Evolutionary conservation across 208 protist genomes (phyloP).

Genomic region (Trypanosoma cruzi): DNA sequence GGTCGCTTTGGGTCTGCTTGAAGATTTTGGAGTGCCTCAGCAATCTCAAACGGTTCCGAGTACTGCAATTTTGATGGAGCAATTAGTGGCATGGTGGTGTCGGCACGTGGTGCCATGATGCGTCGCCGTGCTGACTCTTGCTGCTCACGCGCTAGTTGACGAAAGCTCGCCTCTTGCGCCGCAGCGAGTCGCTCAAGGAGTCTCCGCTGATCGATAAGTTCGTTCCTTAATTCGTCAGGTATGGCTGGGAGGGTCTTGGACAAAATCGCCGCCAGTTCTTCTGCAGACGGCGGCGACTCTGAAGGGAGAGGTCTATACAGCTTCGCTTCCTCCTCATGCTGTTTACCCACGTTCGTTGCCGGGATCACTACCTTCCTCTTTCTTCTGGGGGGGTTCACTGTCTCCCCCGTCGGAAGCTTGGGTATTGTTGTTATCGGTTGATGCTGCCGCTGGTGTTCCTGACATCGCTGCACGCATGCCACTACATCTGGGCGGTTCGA

Average conservation of each 20-base stretch:
- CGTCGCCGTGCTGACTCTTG: conserved; percentile 34
- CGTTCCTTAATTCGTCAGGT: conserved; percentile 42
- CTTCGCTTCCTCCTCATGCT: not conserved
- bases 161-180: conserved; percentile 46
- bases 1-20: conserved; percentile 17
- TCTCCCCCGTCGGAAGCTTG: not conserved
- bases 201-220: conserved; percentile 54
- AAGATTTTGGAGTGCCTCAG: conserved; percentile 11
- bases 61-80: not conserved
- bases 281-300: conserved; percentile 7
- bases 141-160: conserved; percentile 25
- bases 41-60: conserved; percentile 29
- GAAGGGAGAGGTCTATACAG: not conserved
- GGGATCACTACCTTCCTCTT: not conserved
- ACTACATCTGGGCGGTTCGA: conserved; percentile 23
- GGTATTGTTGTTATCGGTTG: conserved; percentile 1
- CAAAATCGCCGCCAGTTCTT: conserved; percentile 8
- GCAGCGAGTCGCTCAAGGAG: conserved; percentile 52
- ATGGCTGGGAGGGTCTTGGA: conserved; percentile 25
- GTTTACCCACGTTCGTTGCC: not conserved
- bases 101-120: conserved; percentile 31
- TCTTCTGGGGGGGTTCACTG: not conserved
- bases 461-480: conserved; percentile 24
- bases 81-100: conserved; percentile 15
- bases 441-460: conserved; percentile 18